Conservation (phyloP, 768 basidiomycete species). For the Tulasnella calospora region DNA sequence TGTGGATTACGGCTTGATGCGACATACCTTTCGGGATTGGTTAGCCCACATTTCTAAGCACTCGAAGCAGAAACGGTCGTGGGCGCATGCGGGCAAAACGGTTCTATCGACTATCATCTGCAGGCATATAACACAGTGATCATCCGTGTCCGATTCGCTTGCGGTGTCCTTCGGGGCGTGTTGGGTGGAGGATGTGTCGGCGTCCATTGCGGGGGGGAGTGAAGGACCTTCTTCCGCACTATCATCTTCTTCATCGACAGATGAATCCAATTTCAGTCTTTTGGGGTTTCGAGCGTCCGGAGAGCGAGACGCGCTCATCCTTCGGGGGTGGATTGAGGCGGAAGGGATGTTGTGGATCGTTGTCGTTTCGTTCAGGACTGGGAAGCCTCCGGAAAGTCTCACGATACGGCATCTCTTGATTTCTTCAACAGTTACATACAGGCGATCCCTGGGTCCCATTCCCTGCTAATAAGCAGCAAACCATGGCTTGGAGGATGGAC, state of each 20-base stretch:
- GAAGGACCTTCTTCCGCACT: not conserved
- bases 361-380: not conserved
- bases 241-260: not conserved
- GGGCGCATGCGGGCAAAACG: slow-evolving; percentile 62
- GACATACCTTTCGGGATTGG: slow-evolving; percentile 33
- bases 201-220: not conserved
- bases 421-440: no score
- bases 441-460: no score
- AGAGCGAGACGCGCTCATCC: not conserved
- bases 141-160: slow-evolving; percentile 44
- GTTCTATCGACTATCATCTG: slow-evolving; percentile 72
- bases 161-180: not conserved
- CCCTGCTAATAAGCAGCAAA: no score
- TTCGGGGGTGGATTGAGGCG: not conserved
- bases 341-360: not conserved
- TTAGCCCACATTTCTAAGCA: slow-evolving; percentile 81
- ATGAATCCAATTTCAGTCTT: not conserved
- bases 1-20: not conserved
- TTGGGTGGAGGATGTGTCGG: not conserved
- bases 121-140: slow-evolving; percentile 82
- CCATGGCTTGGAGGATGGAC: no score
- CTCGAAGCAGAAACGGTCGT: slow-evolving; percentile 85
- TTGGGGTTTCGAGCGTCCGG: not conserved
- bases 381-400: not conserved
- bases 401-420: not conserved